Evolutionary conservation across 306 rosid genomes (phyloP), one percentile per base, ranked within the genome.

Genomic region (Castanea sativa): DNA sequence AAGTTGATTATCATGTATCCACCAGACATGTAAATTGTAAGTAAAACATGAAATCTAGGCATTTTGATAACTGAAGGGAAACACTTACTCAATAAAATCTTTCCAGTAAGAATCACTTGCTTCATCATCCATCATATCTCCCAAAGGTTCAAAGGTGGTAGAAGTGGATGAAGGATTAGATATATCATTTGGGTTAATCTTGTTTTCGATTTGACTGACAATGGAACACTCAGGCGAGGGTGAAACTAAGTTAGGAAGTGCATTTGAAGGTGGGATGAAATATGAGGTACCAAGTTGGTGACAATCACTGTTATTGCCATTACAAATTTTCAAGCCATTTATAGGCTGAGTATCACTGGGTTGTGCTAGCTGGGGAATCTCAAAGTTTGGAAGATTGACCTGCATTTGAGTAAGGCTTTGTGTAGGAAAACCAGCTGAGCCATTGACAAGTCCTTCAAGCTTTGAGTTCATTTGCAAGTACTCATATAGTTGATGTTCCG

Each of bases 131-230:
- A 89, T 82, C 33, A 88, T 81, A 78, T 89, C 88, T 74, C 79
- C 86, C 91, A 74, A 91, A 70, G 79, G 78, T 78, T 92, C 88
- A 65, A 87, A 84, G 78, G 81, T 81, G 64, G 84, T 83, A 78
- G 93, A 83, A 74, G 79, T 78, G 20, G 86, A 80, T 73, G 86
- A 76, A 81, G 73, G 80, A 20, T 69, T 63, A n/a, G 79, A 80
- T 19, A 69, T 57, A 65, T 89, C 82, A 45, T 73, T 83, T 59
- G 78, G 75, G 64, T 64, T 74, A 3, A 10, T 71, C 71, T 61
- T 80, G 41, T 53, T 82, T 78, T 74, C 86, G 52, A 82, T 85
- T 30, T 75, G 58, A 73, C 65, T 84, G 16, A 58, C 51, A 38
- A 27, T 38, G 49, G 83, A 81, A 68, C 74, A 73, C 43, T 86